Evolutionary conservation across 2,329 filamentous ascomycete genomes (phyloP).

Genomic region (Clathrospora elynae): DNA sequence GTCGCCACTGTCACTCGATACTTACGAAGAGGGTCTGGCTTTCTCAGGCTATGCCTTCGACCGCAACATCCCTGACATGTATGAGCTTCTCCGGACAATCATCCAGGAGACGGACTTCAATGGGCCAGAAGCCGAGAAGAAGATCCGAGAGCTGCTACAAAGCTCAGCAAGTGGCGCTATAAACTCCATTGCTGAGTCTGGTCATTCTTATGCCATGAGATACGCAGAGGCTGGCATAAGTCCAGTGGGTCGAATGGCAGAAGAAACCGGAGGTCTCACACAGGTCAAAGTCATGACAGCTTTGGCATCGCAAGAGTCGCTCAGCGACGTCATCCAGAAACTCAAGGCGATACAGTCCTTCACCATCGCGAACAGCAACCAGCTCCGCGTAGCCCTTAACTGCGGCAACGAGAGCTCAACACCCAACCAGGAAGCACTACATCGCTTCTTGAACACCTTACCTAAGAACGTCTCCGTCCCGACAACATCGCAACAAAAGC

Average conservation of each 20-base stretch:
- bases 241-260: constrained; percentile 70
- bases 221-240: constrained; percentile 83
- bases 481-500: constrained; percentile 37
- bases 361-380: constrained; percentile 69
- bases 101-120: constrained; percentile 90
- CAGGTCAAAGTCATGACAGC: constrained; percentile 85
- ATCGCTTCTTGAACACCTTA: constrained; percentile 70
- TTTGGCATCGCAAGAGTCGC: constrained; percentile 74
- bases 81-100: constrained; percentile 78
- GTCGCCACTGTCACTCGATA: constrained; percentile 71
- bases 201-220: constrained; percentile 83
- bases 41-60: constrained; percentile 89
- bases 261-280: constrained; percentile 87
- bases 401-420: constrained; percentile 76
- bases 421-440: constrained; percentile 72
- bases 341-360: constrained; percentile 84
- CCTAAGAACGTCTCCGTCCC: constrained; percentile 50
- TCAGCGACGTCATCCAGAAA: constrained; percentile 77
- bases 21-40: constrained; percentile 78
- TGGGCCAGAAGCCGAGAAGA: constrained; percentile 75
- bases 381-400: constrained; percentile 80
- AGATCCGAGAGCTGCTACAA: constrained; percentile 85
- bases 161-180: constrained; percentile 86
- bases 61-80: constrained; percentile 88
- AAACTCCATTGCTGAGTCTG: constrained; percentile 87